Conservation (phyloP, 805 yeast species). For the Metschnikowia santaceciliae region DNA sequence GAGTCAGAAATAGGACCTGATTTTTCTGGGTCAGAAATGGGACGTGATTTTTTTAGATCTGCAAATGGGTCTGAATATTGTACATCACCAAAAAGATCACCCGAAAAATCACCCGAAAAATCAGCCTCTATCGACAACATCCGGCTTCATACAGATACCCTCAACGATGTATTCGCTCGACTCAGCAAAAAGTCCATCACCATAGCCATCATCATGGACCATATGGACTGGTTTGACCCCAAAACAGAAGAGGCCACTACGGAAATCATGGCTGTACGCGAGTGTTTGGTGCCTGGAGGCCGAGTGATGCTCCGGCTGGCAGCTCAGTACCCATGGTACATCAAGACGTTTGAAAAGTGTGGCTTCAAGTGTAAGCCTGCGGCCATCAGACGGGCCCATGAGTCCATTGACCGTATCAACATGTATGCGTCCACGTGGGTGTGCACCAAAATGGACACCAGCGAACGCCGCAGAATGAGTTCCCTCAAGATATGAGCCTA, state of each 20-base stretch:
- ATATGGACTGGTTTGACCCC: constrained; percentile 88
- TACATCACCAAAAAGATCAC: too few species aligned
- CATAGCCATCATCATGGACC: constrained; percentile 83
- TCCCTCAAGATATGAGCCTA: constrained; percentile 24
- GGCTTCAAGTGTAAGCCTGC: constrained; percentile 72
- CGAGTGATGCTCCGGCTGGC: constrained; percentile 77
- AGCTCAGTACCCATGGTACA: constrained; percentile 73
- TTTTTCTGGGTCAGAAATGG: not conserved
- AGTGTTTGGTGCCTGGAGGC: constrained; percentile 63
- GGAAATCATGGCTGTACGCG: constrained; percentile 62
- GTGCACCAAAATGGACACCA: constrained; percentile 48
- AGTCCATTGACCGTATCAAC: constrained; percentile 72
- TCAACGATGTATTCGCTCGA: constrained; percentile 71
- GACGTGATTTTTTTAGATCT: not conserved
- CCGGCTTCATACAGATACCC: constrained; percentile 74
- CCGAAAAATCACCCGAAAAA: too few species aligned
- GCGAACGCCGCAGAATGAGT: constrained; percentile 45
- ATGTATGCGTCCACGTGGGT: constrained; percentile 92
- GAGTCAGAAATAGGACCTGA: not conserved
- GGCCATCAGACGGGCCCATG: constrained; percentile 59
- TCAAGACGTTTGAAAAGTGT: constrained; percentile 56
- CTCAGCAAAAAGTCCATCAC: constrained; percentile 60
- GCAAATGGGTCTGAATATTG: too few species aligned
- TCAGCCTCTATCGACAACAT: constrained; percentile 56
- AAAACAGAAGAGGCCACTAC: constrained; percentile 56